Conservation (phyloP, 495 filamentous ascomycete species). For the Hyaloscypha bicolor region DNA sequence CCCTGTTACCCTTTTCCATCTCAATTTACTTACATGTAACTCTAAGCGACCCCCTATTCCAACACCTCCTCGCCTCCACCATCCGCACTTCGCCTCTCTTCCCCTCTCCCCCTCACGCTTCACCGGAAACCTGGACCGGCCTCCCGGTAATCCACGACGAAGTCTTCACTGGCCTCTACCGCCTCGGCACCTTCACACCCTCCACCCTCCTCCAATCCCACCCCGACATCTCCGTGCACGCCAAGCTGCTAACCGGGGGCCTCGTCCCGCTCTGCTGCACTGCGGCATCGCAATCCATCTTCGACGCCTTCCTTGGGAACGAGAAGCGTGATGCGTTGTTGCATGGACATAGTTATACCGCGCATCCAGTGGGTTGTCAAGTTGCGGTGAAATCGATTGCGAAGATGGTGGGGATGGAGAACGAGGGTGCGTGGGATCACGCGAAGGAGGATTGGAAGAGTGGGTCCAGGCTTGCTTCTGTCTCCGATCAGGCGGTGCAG, state of each 20-base stretch:
- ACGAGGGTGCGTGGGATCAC: slow-evolving; percentile 52
- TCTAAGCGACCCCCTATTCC: slow-evolving; percentile 74
- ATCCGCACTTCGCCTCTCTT: slow-evolving; percentile 61
- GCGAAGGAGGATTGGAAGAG: slow-evolving; percentile 48
- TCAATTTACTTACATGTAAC: slow-evolving; percentile 17
- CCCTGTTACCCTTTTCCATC: not conserved
- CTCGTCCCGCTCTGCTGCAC: slow-evolving; percentile 74
- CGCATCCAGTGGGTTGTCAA: slow-evolving; percentile 73
- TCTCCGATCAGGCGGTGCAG: slow-evolving; percentile 4
- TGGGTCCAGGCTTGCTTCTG: slow-evolving; percentile 1
- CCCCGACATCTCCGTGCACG: slow-evolving; percentile 73
- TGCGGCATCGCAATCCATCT: slow-evolving; percentile 69
- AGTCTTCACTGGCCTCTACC: slow-evolving; percentile 80
- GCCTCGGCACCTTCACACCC: slow-evolving; percentile 66
- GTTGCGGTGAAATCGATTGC: slow-evolving; percentile 64
- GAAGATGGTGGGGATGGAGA: slow-evolving; percentile 58
- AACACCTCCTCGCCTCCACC: slow-evolving; percentile 62
- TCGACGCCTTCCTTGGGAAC: slow-evolving; percentile 63
- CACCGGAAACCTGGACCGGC: slow-evolving; percentile 57
- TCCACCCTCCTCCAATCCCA: slow-evolving; percentile 65
- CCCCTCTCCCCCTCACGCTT: slow-evolving; percentile 26
- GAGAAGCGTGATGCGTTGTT: slow-evolving; percentile 74
- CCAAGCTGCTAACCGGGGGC: slow-evolving; percentile 78
- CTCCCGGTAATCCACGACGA: slow-evolving; percentile 78
- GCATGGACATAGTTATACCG: slow-evolving; percentile 82